Evolutionary conservation across 768 basidiomycete species (phyloP).

Genomic region (Gloeopeniophorella convolvens): DNA sequence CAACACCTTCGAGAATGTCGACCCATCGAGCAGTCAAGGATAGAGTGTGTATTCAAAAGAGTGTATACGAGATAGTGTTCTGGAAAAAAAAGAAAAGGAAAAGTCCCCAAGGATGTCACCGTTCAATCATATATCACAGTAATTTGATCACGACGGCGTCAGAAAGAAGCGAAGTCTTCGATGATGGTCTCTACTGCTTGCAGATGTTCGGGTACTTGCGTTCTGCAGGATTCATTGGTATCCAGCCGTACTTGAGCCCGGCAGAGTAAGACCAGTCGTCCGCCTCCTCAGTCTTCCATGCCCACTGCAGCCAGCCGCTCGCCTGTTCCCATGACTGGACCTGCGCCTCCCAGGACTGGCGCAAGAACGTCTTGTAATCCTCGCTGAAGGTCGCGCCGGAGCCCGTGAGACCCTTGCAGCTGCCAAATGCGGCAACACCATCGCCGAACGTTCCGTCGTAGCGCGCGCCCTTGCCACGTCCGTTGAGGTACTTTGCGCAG

Average conservation of each 20-base stretch:
- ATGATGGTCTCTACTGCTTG: too few species aligned
- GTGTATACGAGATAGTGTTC: too few species aligned
- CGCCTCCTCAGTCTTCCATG: conserved; percentile 77
- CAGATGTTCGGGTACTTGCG: conserved; percentile 61
- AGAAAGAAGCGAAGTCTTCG: too few species aligned
- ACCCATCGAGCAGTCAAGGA: too few species aligned
- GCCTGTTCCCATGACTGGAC: conserved; percentile 59
- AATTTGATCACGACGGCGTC: too few species aligned
- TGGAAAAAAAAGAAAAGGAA: too few species aligned
- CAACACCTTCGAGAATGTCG: too few species aligned
- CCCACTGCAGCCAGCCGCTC: conserved; percentile 77
- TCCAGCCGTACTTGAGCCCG: conserved; percentile 77
- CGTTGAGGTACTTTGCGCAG: conserved; percentile 79
- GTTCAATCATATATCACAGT: too few species aligned
- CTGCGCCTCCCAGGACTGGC: conserved; percentile 83
- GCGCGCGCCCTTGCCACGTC: conserved; percentile 60
- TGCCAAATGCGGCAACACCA: conserved; percentile 64
- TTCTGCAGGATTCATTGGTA: conserved; percentile 54
- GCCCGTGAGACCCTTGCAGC: conserved; percentile 69
- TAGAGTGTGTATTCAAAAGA: too few species aligned
- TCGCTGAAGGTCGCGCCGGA: conserved; percentile 66
- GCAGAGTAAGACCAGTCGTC: conserved; percentile 91
- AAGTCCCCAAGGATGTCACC: too few species aligned
- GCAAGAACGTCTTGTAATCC: conserved; percentile 74
- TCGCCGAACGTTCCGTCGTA: conserved; percentile 51